phyloP scores from a whole-genome alignment of 1,139 yeast genomes.

The Suhomyces guaymorum region DNA sequence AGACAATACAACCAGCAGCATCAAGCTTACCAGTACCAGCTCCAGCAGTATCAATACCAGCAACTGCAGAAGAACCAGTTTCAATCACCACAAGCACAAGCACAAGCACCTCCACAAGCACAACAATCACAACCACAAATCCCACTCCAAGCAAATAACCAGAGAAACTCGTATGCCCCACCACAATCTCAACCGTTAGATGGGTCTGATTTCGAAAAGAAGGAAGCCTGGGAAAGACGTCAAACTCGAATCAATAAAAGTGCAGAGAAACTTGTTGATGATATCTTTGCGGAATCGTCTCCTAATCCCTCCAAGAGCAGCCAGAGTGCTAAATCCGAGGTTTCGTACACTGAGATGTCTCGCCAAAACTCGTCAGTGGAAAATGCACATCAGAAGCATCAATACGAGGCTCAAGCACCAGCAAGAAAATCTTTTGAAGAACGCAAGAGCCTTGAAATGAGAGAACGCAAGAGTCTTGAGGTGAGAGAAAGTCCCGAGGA shows the following conservation, averaged over 20 bases:
- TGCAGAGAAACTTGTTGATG: slow-evolving; percentile 45
- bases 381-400: slow-evolving; percentile 4
- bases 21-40: slow-evolving; percentile 24
- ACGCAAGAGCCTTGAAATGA: background rate
- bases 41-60: slow-evolving; percentile 8
- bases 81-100: slow-evolving; percentile 3
- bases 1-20: slow-evolving; percentile 27
- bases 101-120: slow-evolving; percentile 2
- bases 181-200: slow-evolving; percentile 5
- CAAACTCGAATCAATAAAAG: slow-evolving; percentile 21
- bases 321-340: slow-evolving; percentile 9
- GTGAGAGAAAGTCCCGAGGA: too few species aligned
- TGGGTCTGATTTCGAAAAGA: slow-evolving; percentile 27
- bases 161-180: slow-evolving; percentile 1
- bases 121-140: too few species aligned
- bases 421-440: slow-evolving; percentile 1
- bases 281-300: slow-evolving; percentile 31
- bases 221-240: slow-evolving; percentile 42
- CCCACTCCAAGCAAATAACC: too few species aligned
- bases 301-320: slow-evolving; percentile 3
- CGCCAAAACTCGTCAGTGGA: slow-evolving; percentile 1
- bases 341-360: slow-evolving; percentile 3
- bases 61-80: slow-evolving; percentile 18
- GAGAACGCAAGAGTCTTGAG: background rate
- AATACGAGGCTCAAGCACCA: slow-evolving; percentile 1